phyloP scores from a whole-genome alignment of 2,329 filamentous ascomycete species.

The Trichoderma sp. region DNA sequence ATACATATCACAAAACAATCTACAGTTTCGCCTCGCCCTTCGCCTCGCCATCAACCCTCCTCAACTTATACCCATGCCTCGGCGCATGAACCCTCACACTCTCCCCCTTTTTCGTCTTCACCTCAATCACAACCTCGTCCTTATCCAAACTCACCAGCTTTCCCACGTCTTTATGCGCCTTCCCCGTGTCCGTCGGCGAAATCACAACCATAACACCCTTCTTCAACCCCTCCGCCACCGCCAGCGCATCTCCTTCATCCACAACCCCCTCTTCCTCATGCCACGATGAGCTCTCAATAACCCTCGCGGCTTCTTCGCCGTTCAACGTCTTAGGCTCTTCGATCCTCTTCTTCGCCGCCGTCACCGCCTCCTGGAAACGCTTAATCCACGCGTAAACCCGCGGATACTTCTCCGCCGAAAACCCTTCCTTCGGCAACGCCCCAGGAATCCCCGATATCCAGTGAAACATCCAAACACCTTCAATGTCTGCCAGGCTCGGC shows the following conservation, averaged over 20 bases:
- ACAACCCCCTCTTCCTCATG: constrained; percentile 44
- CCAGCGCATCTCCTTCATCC: constrained; percentile 48
- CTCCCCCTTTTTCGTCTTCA: constrained; percentile 39
- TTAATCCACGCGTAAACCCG: constrained; percentile 61
- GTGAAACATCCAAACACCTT: constrained; percentile 65
- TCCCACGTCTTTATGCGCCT: constrained; percentile 56
- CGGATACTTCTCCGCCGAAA: constrained; percentile 55
- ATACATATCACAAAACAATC: background rate
- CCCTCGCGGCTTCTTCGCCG: constrained; percentile 52
- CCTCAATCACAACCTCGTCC: constrained; percentile 58
- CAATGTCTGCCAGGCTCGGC: constrained; percentile 63
- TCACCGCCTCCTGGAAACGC: constrained; percentile 54
- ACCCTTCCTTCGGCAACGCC: constrained; percentile 50
- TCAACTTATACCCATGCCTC: constrained; percentile 55
- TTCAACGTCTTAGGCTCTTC: constrained; percentile 42
- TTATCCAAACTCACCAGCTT: constrained; percentile 49
- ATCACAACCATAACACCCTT: constrained; percentile 55
- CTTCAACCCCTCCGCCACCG: constrained; percentile 45
- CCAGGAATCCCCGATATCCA: constrained; percentile 59
- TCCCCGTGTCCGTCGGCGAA: constrained; percentile 62
- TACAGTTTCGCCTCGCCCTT: background rate
- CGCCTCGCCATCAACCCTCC: constrained; percentile 26
- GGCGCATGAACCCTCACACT: constrained; percentile 59
- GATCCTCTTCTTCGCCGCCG: constrained; percentile 37
- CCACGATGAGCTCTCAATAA: constrained; percentile 46